phyloP scores from a whole-genome alignment of 2,329 filamentous ascomycete genomes.

The Sarocladium kiliense region DNA sequence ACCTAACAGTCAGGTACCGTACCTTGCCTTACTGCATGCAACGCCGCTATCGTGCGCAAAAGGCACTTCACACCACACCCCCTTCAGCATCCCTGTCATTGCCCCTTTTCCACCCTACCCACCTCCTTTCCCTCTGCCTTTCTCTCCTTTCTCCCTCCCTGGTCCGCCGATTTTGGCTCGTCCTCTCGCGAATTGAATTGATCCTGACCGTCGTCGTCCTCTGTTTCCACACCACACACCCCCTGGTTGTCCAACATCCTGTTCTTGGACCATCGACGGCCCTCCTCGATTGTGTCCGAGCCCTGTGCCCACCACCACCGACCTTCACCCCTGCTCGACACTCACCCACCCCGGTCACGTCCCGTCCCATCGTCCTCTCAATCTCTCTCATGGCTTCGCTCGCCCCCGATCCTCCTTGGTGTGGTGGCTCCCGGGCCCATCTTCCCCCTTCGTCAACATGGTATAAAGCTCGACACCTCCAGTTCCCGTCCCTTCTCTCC shows the following conservation, averaged over 20 bases:
- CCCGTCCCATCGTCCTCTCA: background rate
- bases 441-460: constrained; percentile 13
- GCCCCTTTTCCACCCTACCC: background rate
- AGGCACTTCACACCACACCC: too few species aligned
- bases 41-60: too few species aligned
- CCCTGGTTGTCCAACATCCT: background rate
- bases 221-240: background rate
- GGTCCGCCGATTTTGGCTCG: background rate
- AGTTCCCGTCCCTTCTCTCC: constrained; percentile 23
- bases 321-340: background rate
- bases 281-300: background rate
- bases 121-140: background rate
- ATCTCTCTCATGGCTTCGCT: constrained; percentile 12
- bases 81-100: background rate
- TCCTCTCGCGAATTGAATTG: background rate
- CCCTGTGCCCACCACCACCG: background rate
- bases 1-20: too few species aligned
- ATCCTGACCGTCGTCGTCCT: background rate
- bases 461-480: constrained; percentile 47
- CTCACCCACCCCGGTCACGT: background rate
- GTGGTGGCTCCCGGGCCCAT: constrained; percentile 11
- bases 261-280: background rate
- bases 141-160: background rate
- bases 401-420: constrained; percentile 12
- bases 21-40: too few species aligned